Percentiles rank a stretch among this genome's conserved stretches.
Evolutionary conservation across 2,329 filamentous ascomycete genomes (phyloP).

Genomic region (Mollisiaceae sp.): DNA sequence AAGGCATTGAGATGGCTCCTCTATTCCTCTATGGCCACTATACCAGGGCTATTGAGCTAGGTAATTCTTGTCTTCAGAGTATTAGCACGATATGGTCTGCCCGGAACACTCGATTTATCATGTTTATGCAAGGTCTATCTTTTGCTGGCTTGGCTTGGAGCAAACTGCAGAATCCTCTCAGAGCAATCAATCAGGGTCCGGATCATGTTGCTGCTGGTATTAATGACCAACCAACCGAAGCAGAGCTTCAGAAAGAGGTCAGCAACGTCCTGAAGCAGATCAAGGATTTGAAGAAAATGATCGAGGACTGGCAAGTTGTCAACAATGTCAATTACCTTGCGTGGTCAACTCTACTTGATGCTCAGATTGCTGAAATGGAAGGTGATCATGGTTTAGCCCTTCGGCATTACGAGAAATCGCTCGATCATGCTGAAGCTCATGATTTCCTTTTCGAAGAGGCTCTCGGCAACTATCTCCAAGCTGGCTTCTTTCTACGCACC

Average conservation of each 20-base stretch:
- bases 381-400: slow-evolving; percentile 63
- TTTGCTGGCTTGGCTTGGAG: slow-evolving; percentile 55
- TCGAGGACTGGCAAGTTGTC: slow-evolving; percentile 67
- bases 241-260: slow-evolving; percentile 50
- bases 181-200: slow-evolving; percentile 22
- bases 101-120: slow-evolving; percentile 60
- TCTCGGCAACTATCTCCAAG: slow-evolving; percentile 75
- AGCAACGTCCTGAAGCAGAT: slow-evolving; percentile 59
- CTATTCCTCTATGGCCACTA: slow-evolving; percentile 69
- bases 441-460: slow-evolving; percentile 74
- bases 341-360: slow-evolving; percentile 72
- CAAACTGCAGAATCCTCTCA: slow-evolving; percentile 38
- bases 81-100: slow-evolving; percentile 61
- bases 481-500: slow-evolving; percentile 69
- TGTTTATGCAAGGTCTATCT: slow-evolving; percentile 66
- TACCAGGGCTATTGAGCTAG: slow-evolving; percentile 61
- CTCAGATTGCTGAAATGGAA: slow-evolving; percentile 69
- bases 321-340: slow-evolving; percentile 73
- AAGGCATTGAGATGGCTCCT: slow-evolving; percentile 67
- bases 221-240: slow-evolving; percentile 39
- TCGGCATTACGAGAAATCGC: slow-evolving; percentile 68
- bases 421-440: slow-evolving; percentile 74
- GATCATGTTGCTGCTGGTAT: slow-evolving; percentile 43
- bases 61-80: slow-evolving; percentile 54
- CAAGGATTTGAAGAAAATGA: slow-evolving; percentile 59